These are phyloP conservation scores for Eimeria sp. DNA, from an alignment of 169 alveolate genomes.

Conservation along the genomic window DNA sequence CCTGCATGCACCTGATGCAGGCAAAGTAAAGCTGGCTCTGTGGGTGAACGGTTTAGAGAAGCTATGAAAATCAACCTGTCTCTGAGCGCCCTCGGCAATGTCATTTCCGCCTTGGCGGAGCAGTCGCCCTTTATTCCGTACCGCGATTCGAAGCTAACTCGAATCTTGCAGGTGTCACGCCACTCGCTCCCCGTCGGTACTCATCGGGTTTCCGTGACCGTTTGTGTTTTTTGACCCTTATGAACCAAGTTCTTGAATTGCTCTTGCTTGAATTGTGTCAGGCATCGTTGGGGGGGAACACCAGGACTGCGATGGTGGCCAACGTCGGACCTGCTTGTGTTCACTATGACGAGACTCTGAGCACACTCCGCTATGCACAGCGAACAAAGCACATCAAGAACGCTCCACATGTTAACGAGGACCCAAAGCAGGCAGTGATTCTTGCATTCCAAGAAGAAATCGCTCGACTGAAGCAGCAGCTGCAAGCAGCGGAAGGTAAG, in stretches of 20 bases:
- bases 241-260: background rate
- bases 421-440: slow-evolving; percentile 94
- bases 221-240: background rate
- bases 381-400: slow-evolving; percentile 95
- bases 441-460: slow-evolving; percentile 92
- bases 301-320: slow-evolving; percentile 96
- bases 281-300: slow-evolving; percentile 96
- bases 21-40: slow-evolving; percentile 83
- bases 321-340: slow-evolving; percentile 96
- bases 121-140: slow-evolving; percentile 95
- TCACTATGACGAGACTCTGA: slow-evolving; percentile 96
- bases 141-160: slow-evolving; percentile 96
- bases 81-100: slow-evolving; percentile 96
- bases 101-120: slow-evolving; percentile 95
- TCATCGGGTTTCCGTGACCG: background rate
- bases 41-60: slow-evolving; percentile 92
- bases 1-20: slow-evolving; percentile 10
- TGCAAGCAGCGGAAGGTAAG: slow-evolving; percentile 81
- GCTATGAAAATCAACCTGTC: slow-evolving; percentile 97
- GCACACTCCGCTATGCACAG: slow-evolving; percentile 94
- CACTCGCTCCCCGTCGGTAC: background rate
- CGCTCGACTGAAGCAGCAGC: slow-evolving; percentile 86
- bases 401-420: slow-evolving; percentile 95
- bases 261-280: slow-evolving; percentile 9
- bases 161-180: slow-evolving; percentile 88